Percentiles rank a stretch among this genome's conserved stretches.
Evolutionary conservation across 805 yeast species (phyloP).

Genomic region (Lipomyces chichibuensis): DNA sequence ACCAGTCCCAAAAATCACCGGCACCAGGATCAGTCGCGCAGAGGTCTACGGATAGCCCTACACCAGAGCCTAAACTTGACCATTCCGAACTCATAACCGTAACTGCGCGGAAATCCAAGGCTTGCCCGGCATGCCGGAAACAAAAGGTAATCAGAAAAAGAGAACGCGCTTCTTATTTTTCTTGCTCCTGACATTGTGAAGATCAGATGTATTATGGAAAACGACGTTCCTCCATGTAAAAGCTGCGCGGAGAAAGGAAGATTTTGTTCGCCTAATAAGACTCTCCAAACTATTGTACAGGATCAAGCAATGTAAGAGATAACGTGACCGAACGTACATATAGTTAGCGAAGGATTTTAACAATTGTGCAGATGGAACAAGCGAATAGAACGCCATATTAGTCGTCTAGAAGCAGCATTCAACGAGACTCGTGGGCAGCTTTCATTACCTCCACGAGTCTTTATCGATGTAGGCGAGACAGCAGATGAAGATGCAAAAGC

Average conservation of each 20-base stretch:
- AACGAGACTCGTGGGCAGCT: constrained; percentile 23
- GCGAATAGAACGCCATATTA: constrained; percentile 17
- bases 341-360: too few species aligned
- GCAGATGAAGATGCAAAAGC: constrained; percentile 25
- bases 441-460: constrained; percentile 20
- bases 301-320: constrained; percentile 21
- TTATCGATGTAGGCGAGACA: constrained; percentile 18
- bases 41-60: too few species aligned
- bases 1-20: too few species aligned
- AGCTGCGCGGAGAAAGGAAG: constrained; percentile 26
- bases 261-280: constrained; percentile 26
- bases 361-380: constrained; percentile 28
- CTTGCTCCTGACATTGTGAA: neutral
- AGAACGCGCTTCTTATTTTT: too few species aligned
- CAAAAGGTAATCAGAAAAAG: constrained; percentile 15
- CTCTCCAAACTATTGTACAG: constrained; percentile 16
- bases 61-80: too few species aligned
- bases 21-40: too few species aligned
- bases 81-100: constrained; percentile 10
- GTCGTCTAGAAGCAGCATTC: constrained; percentile 21
- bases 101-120: constrained; percentile 24
- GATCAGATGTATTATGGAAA: constrained; percentile 33
- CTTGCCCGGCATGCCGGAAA: constrained; percentile 32
- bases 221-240: constrained; percentile 28
- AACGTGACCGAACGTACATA: neutral